These are phyloP conservation scores for Ustilago crameri DNA, from an alignment of 1,284 basidiomycete species.

Conservation along the genomic window DNA sequence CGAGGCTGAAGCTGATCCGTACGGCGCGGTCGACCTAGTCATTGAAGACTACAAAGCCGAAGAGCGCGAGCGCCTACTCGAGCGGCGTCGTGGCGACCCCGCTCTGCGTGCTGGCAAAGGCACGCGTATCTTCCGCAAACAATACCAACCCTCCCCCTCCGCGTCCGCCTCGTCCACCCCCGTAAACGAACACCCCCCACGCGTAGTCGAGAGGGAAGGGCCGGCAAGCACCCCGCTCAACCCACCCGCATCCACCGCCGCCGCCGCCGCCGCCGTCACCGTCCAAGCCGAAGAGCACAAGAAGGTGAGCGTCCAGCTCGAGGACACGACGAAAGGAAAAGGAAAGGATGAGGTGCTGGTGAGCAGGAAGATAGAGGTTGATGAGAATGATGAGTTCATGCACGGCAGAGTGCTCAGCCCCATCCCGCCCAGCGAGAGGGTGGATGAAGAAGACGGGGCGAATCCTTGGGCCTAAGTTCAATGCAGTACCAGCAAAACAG, in stretches of 20 bases:
- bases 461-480: slow-evolving; percentile 28
- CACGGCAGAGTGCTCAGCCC: slow-evolving; percentile 22
- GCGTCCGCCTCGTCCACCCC: slow-evolving; percentile 23
- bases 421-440: slow-evolving; percentile 8
- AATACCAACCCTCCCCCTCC: slow-evolving; percentile 43
- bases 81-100: slow-evolving; percentile 56
- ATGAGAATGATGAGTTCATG: slow-evolving; percentile 26
- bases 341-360: slow-evolving; percentile 10
- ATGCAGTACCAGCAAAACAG: neutral
- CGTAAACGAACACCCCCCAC: neutral
- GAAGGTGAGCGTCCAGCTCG: slow-evolving; percentile 13
- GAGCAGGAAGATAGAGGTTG: slow-evolving; percentile 26
- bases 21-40: slow-evolving; percentile 57
- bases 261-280: slow-evolving; percentile 15
- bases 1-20: slow-evolving; percentile 21
- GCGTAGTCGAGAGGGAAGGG: slow-evolving; percentile 7
- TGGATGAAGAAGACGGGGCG: slow-evolving; percentile 13
- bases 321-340: slow-evolving; percentile 7
- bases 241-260: slow-evolving; percentile 22
- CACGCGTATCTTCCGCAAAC: slow-evolving; percentile 54
- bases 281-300: neutral
- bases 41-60: slow-evolving; percentile 57
- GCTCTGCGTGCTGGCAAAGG: slow-evolving; percentile 52
- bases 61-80: slow-evolving; percentile 53
- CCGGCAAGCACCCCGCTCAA: slow-evolving; percentile 28